phyloP scores from a whole-genome alignment of 1,139 yeast genomes.

The Pichia sp. region DNA sequence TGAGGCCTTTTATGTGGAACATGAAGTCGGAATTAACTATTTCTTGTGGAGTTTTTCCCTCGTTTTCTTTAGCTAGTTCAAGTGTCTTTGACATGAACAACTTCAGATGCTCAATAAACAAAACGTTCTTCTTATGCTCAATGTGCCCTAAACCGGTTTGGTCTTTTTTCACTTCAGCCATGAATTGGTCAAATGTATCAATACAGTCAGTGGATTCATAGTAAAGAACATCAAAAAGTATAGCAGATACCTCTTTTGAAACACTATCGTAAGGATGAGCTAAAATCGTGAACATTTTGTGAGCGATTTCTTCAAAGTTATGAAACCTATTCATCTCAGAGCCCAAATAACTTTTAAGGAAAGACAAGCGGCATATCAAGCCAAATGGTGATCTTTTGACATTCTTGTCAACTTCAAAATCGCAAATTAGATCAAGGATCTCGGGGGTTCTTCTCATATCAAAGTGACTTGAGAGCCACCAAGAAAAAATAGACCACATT shows the following conservation, averaged over 20 bases:
- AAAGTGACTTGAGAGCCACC: constrained; percentile 66
- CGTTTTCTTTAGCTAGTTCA: constrained; percentile 17
- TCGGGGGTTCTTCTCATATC: constrained; percentile 66
- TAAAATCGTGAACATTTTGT: constrained; percentile 43
- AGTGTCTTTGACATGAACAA: constrained; percentile 22
- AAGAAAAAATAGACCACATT: constrained; percentile 73
- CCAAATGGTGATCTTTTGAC: constrained; percentile 57
- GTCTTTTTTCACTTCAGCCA: constrained; percentile 36
- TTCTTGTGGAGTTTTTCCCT: constrained; percentile 41
- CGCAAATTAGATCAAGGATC: constrained; percentile 44
- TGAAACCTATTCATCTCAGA: constrained; percentile 58
- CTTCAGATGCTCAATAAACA: constrained; percentile 22
- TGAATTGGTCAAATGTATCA: constrained; percentile 41
- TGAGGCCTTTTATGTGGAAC: constrained; percentile 41
- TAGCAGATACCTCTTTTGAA: constrained; percentile 64
- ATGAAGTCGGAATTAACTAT: constrained; percentile 45
- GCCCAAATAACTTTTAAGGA: constrained; percentile 52
- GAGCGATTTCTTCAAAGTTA: constrained; percentile 44
- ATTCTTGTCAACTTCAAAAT: constrained; percentile 42
- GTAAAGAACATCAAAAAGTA: constrained; percentile 54
- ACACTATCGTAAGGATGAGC: constrained; percentile 75
- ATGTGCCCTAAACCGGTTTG: constrained; percentile 30
- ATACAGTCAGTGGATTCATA: constrained; percentile 50
- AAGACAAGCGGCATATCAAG: constrained; percentile 59
- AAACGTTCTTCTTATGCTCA: constrained; percentile 8